phyloP scores from a whole-genome alignment of 2,329 filamentous ascomycete species.

The Curvularia sp. region DNA sequence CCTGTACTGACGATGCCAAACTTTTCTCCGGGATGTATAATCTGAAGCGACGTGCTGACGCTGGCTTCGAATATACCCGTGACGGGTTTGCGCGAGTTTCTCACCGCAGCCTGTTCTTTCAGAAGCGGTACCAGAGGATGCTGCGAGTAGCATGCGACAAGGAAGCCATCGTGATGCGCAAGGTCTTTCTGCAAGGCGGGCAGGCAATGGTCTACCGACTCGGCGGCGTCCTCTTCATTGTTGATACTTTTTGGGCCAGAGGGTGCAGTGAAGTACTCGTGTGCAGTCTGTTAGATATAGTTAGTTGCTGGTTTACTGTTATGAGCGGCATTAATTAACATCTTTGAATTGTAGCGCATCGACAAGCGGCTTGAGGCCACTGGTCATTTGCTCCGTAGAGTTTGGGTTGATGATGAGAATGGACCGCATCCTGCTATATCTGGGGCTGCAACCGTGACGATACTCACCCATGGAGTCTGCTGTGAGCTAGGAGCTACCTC shows the following conservation, averaged over 20 bases:
- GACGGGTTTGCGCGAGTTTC: slow-evolving; percentile 60
- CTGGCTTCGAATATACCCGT: slow-evolving; percentile 90
- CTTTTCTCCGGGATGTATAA: slow-evolving; percentile 57
- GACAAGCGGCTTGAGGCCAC: slow-evolving; percentile 64
- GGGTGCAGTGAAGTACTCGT: slow-evolving; percentile 72
- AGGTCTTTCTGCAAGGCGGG: slow-evolving; percentile 59
- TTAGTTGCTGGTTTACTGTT: slow-evolving; percentile 51
- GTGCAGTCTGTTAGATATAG: slow-evolving; percentile 52
- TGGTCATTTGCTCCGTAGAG: slow-evolving; percentile 75
- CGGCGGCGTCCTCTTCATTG: slow-evolving; percentile 70
- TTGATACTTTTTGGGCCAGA: slow-evolving; percentile 78
- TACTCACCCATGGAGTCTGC: slow-evolving; percentile 38
- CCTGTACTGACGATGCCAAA: slow-evolving; percentile 94
- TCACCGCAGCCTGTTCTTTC: slow-evolving; percentile 52
- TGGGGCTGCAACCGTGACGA: slow-evolving; percentile 22
- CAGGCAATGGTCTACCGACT: slow-evolving; percentile 69
- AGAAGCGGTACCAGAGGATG: slow-evolving; percentile 76
- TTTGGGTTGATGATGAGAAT: slow-evolving; percentile 83
- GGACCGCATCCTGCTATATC: slow-evolving; percentile 48
- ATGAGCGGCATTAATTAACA: slow-evolving; percentile 48
- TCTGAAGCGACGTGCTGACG: slow-evolving; percentile 68
- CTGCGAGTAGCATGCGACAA: slow-evolving; percentile 88
- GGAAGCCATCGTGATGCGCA: slow-evolving; percentile 71
- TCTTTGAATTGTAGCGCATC: slow-evolving; percentile 54
- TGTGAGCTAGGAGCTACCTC: slow-evolving; percentile 1